Base-by-base conservation (phyloP, 495 filamentous ascomycete genomes). In the Bacidia gigantensis region DNA sequence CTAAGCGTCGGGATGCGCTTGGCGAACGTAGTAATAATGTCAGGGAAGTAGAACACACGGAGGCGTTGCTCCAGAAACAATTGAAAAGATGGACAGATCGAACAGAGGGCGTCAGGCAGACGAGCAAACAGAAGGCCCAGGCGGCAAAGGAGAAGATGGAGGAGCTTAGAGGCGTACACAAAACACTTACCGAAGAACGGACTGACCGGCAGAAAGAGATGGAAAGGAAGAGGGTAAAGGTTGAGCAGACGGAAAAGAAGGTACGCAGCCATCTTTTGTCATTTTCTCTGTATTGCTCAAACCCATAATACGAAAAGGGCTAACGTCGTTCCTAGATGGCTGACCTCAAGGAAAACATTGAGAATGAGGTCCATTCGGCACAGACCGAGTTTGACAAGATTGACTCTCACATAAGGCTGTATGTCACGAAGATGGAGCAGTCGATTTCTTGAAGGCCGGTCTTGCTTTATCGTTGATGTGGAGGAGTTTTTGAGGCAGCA, bases 191-290 rank as follows among this genome's bases (percentile, higher is more conserved):
- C 0, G 85, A 92, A 54, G 93, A 98, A 72, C 74, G 87, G 56
- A 73, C 74, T 0, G 87, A 87, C 48, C 90, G 90, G 68, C 82
- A 82, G 32, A 78, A 81, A 20, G 92, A 96, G 63, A 92, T 97
- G 70, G 92, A 98, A 71, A 78, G 79, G 62, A 76, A 89, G 65
- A 78, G 87, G 57, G 87, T 96, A 10, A 69, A 88, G 49, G 97
- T 97, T 55, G 90, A 97, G 70, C 88, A 95, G 72, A 95, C 86
- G 26, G 92, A 96, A 78, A 96, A 95, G 73, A 95, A 97, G 85
- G 89, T 89, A 75, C 55, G 73, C 60, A 57, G 22, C 3, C 54
- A 56, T 12, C 3, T 51, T 20, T 50, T 20, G 11, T 53, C 54
- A 56, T 9, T 3, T 51, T 14, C 50, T 22, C 11, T 52, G 39